Evolutionary conservation across 2,329 filamentous ascomycete species (phyloP).

Genomic region (Boeremia exigua): DNA sequence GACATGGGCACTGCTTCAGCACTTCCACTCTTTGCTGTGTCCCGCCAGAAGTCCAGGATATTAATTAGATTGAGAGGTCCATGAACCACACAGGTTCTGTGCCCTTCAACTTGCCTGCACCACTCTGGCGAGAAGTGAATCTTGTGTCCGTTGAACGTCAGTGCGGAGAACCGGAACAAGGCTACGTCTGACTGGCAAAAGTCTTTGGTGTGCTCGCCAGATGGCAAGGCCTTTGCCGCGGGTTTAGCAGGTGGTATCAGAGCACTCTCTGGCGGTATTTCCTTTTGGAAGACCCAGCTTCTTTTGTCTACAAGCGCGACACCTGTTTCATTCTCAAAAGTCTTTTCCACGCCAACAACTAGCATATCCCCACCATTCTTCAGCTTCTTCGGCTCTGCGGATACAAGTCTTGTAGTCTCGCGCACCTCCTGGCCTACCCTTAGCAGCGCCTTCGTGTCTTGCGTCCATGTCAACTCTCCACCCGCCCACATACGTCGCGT

Average conservation of each 20-base stretch:
- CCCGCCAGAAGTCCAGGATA: slow-evolving; percentile 45
- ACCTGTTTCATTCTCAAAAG: slow-evolving; percentile 49
- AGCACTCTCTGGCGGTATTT: slow-evolving; percentile 43
- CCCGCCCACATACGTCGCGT: slow-evolving; percentile 90
- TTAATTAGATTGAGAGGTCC: slow-evolving; percentile 76
- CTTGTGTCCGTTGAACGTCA: slow-evolving; percentile 90
- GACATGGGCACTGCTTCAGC: slow-evolving; percentile 31
- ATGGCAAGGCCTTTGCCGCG: slow-evolving; percentile 27
- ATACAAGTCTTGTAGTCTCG: slow-evolving; percentile 55
- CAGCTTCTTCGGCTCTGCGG: slow-evolving; percentile 58
- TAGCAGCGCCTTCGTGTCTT: slow-evolving; percentile 28
- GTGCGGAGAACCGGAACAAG: slow-evolving; percentile 88
- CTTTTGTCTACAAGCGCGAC: slow-evolving; percentile 47
- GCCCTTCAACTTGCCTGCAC: slow-evolving; percentile 73
- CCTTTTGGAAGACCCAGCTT: slow-evolving; percentile 52
- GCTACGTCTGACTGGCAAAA: slow-evolving; percentile 72
- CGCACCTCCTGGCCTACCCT: slow-evolving; percentile 44
- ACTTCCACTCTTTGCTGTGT: slow-evolving; percentile 23
- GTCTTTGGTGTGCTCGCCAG: slow-evolving; percentile 48
- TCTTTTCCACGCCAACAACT: slow-evolving; percentile 65
- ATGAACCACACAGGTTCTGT: slow-evolving; percentile 79
- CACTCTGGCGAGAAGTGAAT: slow-evolving; percentile 85
- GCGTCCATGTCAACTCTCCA: slow-evolving; percentile 68
- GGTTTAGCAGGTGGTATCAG: slow-evolving; percentile 44
- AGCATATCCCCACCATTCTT: slow-evolving; percentile 60